Evolutionary conservation across 495 filamentous ascomycete genomes (phyloP).

Genomic region (Neurospora sp.): DNA sequence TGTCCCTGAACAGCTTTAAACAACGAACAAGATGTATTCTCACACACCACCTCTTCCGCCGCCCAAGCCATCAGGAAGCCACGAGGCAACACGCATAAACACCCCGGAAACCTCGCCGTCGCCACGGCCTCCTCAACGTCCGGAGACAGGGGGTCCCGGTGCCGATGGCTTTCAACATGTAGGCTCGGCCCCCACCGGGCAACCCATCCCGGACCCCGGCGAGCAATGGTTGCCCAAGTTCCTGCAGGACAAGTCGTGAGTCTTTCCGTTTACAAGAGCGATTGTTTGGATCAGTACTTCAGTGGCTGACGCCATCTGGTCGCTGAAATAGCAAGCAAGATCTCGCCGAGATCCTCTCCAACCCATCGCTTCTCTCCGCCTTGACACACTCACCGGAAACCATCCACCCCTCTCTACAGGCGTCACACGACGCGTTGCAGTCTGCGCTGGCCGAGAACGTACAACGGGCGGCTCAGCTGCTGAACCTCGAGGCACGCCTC

Average conservation of each 20-base stretch:
- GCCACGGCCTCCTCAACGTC: conserved; percentile 30
- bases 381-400: conserved; percentile 55
- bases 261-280: conserved; percentile 2
- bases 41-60: conserved; percentile 59
- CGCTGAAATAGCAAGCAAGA: conserved; percentile 40
- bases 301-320: not conserved
- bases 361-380: conserved; percentile 48
- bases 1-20: not conserved
- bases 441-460: conserved; percentile 58
- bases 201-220: conserved; percentile 36
- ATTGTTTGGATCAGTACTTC: not conserved
- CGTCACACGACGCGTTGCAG: conserved; percentile 44
- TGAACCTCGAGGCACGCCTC: conserved; percentile 50
- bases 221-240: conserved; percentile 58
- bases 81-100: conserved; percentile 56
- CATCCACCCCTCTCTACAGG: conserved; percentile 50
- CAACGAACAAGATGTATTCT: conserved; percentile 16
- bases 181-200: conserved; percentile 6
- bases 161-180: conserved; percentile 11
- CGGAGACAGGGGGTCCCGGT: conserved; percentile 17
- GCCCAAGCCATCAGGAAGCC: conserved; percentile 55
- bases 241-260: conserved; percentile 67
- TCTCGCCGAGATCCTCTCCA: conserved; percentile 54
- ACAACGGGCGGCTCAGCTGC: conserved; percentile 50
- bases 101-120: conserved; percentile 39